Evolutionary conservation across 176 grass and related monocot species (phyloP).

Genomic region (Urochloa ruziziensis): DNA sequence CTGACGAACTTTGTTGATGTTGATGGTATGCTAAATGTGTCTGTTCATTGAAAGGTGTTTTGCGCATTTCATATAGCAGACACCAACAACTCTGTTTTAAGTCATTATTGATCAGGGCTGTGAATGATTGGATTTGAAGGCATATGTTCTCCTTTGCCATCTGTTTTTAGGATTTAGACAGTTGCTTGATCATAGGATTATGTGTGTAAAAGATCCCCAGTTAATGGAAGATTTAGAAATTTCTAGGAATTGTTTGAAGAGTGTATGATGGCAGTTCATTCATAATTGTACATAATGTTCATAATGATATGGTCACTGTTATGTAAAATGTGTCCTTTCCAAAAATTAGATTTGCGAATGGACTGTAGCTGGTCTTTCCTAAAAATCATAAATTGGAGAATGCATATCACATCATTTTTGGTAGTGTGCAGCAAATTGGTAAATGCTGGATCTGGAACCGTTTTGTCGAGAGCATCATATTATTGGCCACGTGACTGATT

Average conservation of each 20-base stretch:
- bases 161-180: slow-evolving; percentile 16
- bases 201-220: slow-evolving; percentile 13
- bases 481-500: background rate
- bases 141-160: background rate
- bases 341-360: background rate
- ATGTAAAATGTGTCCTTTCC: background rate
- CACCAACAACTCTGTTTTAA: background rate
- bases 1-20: background rate
- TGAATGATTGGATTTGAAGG: slow-evolving; percentile 29
- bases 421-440: background rate
- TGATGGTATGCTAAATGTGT: slow-evolving; percentile 6
- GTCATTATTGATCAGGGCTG: background rate
- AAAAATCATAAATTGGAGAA: background rate
- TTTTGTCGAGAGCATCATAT: background rate
- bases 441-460: background rate
- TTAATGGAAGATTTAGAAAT: slow-evolving; percentile 10
- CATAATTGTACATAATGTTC: slow-evolving; percentile 34
- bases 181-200: slow-evolving; percentile 18
- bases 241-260: slow-evolving; percentile 23
- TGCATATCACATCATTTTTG: background rate
- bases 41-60: background rate
- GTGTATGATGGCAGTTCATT: background rate
- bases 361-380: background rate
- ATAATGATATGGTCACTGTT: background rate
- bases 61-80: background rate